phyloP scores from a whole-genome alignment of 2,329 filamentous ascomycete genomes.

The Clonostachys rosea region DNA sequence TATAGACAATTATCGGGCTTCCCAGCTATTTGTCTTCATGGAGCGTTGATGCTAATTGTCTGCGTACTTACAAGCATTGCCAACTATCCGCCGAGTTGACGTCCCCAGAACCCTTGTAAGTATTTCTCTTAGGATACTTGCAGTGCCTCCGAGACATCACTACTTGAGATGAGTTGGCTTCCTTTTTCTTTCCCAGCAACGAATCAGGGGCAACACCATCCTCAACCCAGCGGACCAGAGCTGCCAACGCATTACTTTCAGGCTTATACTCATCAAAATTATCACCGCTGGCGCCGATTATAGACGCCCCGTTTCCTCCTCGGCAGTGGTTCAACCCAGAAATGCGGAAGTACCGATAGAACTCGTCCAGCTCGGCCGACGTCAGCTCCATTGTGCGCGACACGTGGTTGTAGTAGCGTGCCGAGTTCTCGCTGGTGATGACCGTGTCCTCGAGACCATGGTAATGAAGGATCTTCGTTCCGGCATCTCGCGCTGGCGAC shows the following conservation, averaged over 20 bases:
- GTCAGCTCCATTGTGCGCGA: constrained; percentile 11
- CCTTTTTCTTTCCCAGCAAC: too few species aligned
- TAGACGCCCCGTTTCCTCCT: constrained; percentile 35
- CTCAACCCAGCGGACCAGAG: constrained; percentile 42
- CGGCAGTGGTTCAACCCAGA: constrained; percentile 46
- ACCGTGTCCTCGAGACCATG: constrained; percentile 32
- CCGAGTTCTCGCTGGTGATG: constrained; percentile 20
- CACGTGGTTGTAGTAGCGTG: constrained; percentile 6
- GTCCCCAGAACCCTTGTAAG: too few species aligned
- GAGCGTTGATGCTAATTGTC: too few species aligned
- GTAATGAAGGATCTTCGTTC: constrained; percentile 36
- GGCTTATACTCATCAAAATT: constrained; percentile 21
- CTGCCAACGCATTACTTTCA: constrained; percentile 34
- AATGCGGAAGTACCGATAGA: constrained; percentile 46
- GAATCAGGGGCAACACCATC: constrained; percentile 29
- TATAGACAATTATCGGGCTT: too few species aligned
- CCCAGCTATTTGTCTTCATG: too few species aligned
- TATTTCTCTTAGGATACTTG: too few species aligned
- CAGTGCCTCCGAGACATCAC: too few species aligned
- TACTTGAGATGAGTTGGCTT: too few species aligned
- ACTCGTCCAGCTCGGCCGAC: constrained; percentile 26
- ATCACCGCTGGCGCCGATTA: constrained; percentile 27
- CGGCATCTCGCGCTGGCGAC: constrained; percentile 24
- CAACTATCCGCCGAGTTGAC: too few species aligned
- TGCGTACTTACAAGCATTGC: too few species aligned